Evolutionary conservation across 176 grass and related monocot genomes (phyloP).

Genomic region (Elymus sibiricus): DNA sequence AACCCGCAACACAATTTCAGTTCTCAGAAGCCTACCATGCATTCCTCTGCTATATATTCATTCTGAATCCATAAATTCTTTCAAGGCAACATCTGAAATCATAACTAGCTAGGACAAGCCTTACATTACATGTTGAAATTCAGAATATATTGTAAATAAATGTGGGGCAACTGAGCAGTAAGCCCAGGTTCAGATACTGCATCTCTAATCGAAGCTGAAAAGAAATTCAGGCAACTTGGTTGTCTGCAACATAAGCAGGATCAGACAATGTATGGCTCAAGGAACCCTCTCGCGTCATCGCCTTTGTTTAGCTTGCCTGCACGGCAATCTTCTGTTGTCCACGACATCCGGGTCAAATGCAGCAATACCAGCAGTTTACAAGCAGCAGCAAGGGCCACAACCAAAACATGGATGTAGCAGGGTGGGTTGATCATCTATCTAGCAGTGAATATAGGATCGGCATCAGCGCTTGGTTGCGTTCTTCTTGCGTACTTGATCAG

Average conservation of each 20-base stretch:
- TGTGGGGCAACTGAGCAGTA: not conserved
- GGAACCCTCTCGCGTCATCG: not conserved
- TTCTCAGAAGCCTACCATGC: too few relatives aligned
- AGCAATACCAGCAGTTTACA: not conserved
- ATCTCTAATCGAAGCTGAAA: not conserved
- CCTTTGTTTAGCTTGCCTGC: not conserved
- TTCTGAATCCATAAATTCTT: too few relatives aligned
- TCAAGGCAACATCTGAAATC: too few relatives aligned
- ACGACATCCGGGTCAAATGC: not conserved
- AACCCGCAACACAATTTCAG: too few relatives aligned
- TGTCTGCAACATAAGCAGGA: not conserved
- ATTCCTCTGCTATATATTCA: too few relatives aligned
- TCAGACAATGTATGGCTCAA: not conserved
- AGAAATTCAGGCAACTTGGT: not conserved
- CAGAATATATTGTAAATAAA: not conserved
- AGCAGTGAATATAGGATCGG: constrained; percentile 75
- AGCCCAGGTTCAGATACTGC: not conserved
- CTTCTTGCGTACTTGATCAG: constrained; percentile 94
- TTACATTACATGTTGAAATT: not conserved
- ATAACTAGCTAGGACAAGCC: too few relatives aligned
- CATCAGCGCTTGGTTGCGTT: constrained; percentile 68
- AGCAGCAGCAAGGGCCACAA: not conserved
- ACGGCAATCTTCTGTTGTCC: not conserved
- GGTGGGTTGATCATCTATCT: constrained; percentile 66
- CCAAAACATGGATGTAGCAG: not conserved